Evolutionary conservation across 1,139 yeast genomes (phyloP).

Genomic region (Geotrichum cucujoidarum): DNA sequence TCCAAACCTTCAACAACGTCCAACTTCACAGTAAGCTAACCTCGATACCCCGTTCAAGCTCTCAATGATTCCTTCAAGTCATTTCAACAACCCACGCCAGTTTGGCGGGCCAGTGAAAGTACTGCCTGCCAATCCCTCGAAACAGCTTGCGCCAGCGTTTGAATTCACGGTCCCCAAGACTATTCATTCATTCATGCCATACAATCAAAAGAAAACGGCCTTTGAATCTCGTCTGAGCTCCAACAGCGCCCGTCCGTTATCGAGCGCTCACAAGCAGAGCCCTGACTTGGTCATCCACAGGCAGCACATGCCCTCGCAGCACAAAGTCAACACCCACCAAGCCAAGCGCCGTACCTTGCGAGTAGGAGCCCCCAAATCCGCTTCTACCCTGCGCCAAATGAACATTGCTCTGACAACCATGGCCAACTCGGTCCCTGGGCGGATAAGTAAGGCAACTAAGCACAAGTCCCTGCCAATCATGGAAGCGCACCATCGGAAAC

Average conservation of each 20-base stretch:
- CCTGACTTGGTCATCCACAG: too few species aligned
- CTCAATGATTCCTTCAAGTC: too few species aligned
- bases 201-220: background rate
- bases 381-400: background rate
- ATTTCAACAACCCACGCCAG: too few species aligned
- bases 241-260: too few species aligned
- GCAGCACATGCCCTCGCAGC: too few species aligned
- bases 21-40: too few species aligned
- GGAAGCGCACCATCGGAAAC: background rate
- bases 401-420: conserved; percentile 6
- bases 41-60: background rate
- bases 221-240: too few species aligned
- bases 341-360: too few species aligned
- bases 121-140: background rate
- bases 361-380: too few species aligned
- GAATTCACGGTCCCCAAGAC: conserved; percentile 6
- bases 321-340: too few species aligned
- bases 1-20: too few species aligned
- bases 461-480: background rate
- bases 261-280: background rate
- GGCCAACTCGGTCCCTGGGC: background rate
- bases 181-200: background rate
- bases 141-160: conserved; percentile 7
- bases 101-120: too few species aligned
- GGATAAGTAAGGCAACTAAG: conserved; percentile 1